phyloP scores from a whole-genome alignment of 352 stramenopile genomes.

The Plasmopara muralis region DNA sequence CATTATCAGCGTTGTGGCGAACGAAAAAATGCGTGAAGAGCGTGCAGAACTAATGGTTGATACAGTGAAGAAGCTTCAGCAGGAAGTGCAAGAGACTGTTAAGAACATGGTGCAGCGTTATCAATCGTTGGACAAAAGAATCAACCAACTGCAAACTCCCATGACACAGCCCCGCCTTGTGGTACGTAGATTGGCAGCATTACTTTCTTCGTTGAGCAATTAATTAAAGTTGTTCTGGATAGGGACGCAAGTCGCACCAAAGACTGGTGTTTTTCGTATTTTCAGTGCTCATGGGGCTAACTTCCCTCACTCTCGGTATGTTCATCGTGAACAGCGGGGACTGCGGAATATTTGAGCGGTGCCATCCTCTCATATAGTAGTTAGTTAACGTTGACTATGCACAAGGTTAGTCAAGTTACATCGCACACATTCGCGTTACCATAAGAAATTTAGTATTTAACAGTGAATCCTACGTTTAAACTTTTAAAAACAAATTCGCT shows the following conservation, averaged over 20 bases:
- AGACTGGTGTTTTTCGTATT: constrained; percentile 22
- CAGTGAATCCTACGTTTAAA: not conserved
- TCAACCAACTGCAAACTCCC: constrained; percentile 49
- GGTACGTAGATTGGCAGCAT: constrained; percentile 23
- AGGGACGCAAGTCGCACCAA: constrained; percentile 27
- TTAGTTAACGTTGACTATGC: not conserved
- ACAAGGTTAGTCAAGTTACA: too few species aligned
- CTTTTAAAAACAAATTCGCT: constrained; percentile 2
- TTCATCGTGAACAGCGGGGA: constrained; percentile 30
- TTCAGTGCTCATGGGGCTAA: constrained; percentile 21
- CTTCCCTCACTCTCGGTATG: constrained; percentile 26
- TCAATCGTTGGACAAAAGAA: constrained; percentile 49
- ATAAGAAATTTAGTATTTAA: not conserved
- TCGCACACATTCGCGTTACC: too few species aligned
- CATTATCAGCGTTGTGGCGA: constrained; percentile 59
- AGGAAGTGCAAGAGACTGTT: constrained; percentile 51
- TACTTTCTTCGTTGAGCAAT: constrained; percentile 2
- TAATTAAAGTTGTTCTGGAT: not conserved
- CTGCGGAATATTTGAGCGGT: constrained; percentile 32
- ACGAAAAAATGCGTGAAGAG: constrained; percentile 60
- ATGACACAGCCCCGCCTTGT: constrained; percentile 33
- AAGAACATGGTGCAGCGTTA: constrained; percentile 52
- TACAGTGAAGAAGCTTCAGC: constrained; percentile 50
- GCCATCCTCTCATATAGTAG: constrained; percentile 44
- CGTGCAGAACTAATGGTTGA: constrained; percentile 51